phyloP scores from a whole-genome alignment of 2,329 filamentous ascomycete genomes.

The Curvularia hawaiiensis region DNA sequence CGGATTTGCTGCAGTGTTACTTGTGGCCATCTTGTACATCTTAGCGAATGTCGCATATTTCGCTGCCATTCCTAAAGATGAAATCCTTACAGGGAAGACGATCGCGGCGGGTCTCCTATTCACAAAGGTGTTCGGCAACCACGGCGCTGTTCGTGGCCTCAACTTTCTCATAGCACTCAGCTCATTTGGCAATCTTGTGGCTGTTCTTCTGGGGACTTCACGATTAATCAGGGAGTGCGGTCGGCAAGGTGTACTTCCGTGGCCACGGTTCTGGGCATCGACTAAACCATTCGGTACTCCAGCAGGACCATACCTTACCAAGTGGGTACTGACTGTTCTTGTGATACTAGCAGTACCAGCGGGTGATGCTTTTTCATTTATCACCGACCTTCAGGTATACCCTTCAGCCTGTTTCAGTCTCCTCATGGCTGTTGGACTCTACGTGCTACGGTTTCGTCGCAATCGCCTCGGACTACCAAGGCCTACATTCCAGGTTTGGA shows the following conservation, averaged over 20 bases:
- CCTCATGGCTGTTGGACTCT: constrained; percentile 35
- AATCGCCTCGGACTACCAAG: constrained; percentile 32
- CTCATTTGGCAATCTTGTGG: constrained; percentile 37
- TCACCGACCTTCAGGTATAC: constrained; percentile 51
- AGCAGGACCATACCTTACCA: constrained; percentile 59
- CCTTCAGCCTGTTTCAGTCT: constrained; percentile 34
- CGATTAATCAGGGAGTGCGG: constrained; percentile 38
- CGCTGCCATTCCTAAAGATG: constrained; percentile 52
- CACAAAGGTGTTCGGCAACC: constrained; percentile 61
- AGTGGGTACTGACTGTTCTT: constrained; percentile 35
- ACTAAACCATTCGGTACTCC: constrained; percentile 69
- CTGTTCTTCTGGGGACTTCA: constrained; percentile 38
- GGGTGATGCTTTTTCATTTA: constrained; percentile 68
- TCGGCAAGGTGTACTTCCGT: constrained; percentile 37
- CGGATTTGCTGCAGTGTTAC: constrained; percentile 56
- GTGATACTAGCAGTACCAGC: constrained; percentile 56
- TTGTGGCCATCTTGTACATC: constrained; percentile 52
- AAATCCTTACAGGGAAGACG: constrained; percentile 56
- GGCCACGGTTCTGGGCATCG: constrained; percentile 62
- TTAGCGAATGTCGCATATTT: constrained; percentile 37
- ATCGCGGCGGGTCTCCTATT: constrained; percentile 64
- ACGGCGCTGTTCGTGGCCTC: constrained; percentile 56
- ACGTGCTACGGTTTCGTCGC: constrained; percentile 32
- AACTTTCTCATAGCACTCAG: constrained; percentile 51
- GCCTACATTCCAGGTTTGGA: constrained; percentile 33